Percentiles rank a stretch among this genome's conserved stretches.
Evolutionary conservation across 768 basidiomycete genomes (phyloP).

Genomic region (Boletus subparvulus): DNA sequence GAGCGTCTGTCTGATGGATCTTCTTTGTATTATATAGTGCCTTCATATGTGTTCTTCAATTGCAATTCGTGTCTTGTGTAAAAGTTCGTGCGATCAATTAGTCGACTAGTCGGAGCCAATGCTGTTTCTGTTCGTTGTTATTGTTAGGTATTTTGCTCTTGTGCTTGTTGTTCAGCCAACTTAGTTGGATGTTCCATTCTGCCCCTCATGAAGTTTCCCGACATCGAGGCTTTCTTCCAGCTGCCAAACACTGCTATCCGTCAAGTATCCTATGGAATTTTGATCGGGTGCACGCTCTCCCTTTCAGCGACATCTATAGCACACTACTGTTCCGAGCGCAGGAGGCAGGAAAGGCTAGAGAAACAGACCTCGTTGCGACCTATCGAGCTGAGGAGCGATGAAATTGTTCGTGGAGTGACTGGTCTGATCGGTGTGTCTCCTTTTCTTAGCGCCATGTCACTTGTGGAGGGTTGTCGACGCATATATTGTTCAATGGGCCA

Average conservation of each 20-base stretch:
- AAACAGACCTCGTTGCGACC: constrained; percentile 46
- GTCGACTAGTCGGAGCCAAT: too few relatives aligned
- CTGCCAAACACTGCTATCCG: constrained; percentile 27
- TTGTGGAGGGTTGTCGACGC: background rate
- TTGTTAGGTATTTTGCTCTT: too few relatives aligned
- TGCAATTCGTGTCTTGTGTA: too few relatives aligned
- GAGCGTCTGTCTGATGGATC: constrained; percentile 66
- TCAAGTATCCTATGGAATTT: constrained; percentile 49
- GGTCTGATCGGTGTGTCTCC: constrained; percentile 76
- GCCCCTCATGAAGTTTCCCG: constrained; percentile 10
- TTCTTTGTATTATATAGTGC: background rate
- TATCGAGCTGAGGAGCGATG: constrained; percentile 72
- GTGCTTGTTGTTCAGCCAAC: too few relatives aligned
- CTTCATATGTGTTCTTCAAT: background rate
- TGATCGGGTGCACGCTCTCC: constrained; percentile 78
- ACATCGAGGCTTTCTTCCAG: constrained; percentile 21
- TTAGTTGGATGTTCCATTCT: background rate
- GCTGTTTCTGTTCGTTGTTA: too few relatives aligned
- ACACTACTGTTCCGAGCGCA: constrained; percentile 51
- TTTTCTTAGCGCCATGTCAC: background rate
- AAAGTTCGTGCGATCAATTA: too few relatives aligned
- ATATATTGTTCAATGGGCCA: constrained; percentile 28
- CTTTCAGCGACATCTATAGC: constrained; percentile 66
- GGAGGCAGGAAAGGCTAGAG: constrained; percentile 37
- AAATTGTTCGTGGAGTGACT: constrained; percentile 75